Percentiles rank a stretch among this genome's conserved stretches.
These are phyloP conservation scores for Sarocladiaceae sp. DNA, from an alignment of 2,329 filamentous ascomycete species.

Conservation along the genomic window DNA sequence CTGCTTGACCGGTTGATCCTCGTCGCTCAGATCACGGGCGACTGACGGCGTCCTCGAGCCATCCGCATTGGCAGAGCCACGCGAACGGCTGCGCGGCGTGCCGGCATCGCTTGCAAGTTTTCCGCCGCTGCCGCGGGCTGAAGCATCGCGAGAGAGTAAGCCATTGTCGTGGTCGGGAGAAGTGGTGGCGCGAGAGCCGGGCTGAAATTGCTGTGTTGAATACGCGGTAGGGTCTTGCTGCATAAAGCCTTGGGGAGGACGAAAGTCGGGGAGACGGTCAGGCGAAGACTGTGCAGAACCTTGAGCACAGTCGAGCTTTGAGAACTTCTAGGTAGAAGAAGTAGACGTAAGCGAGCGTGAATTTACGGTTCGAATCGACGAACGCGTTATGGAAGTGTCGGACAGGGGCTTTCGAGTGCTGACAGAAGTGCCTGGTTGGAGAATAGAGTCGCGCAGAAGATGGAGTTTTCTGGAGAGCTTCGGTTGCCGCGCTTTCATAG, in stretches of 20 bases:
- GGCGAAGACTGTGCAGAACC: conserved; percentile 44
- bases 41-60: conserved; percentile 21
- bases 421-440: too few species aligned
- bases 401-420: background rate
- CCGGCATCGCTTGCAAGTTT: background rate
- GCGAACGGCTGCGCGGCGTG: conserved; percentile 14
- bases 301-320: conserved; percentile 45
- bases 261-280: conserved; percentile 21
- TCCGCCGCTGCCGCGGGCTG: background rate
- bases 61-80: conserved; percentile 27
- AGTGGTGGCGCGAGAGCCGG: conserved; percentile 28
- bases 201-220: conserved; percentile 37
- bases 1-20: background rate
- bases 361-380: background rate
- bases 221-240: conserved; percentile 51
- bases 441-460: too few species aligned
- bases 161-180: conserved; percentile 51
- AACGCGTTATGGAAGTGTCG: background rate
- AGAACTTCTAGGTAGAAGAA: too few species aligned
- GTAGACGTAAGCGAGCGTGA: too few species aligned
- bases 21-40: conserved; percentile 1
- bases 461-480: too few species aligned
- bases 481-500: background rate
- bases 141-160: conserved; percentile 28
- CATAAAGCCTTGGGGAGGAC: conserved; percentile 53